Conservation (phyloP, 2,329 filamentous ascomycete species). For the Alternaria triticimaculans region DNA sequence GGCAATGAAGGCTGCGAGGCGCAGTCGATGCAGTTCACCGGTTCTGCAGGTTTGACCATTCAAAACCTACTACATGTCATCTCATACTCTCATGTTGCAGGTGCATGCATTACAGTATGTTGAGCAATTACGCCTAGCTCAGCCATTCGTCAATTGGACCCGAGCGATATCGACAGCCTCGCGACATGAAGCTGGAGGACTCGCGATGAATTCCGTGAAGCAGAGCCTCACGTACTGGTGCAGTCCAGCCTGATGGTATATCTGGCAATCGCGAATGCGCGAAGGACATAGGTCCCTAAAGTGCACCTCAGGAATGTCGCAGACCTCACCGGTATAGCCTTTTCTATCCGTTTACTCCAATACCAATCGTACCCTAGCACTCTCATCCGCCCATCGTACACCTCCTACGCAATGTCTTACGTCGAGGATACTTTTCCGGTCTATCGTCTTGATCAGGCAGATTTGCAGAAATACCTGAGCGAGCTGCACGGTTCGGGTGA, state of each 20-base stretch:
- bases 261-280: background rate
- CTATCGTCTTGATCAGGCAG: constrained; percentile 10
- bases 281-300: background rate
- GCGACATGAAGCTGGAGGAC: background rate
- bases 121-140: background rate
- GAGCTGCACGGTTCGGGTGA: constrained; percentile 12
- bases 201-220: background rate
- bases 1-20: background rate
- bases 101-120: background rate
- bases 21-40: background rate
- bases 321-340: background rate
- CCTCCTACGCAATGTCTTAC: background rate
- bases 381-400: background rate
- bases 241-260: background rate
- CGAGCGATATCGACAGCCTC: background rate
- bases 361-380: background rate
- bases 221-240: background rate
- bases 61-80: background rate
- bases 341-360: background rate
- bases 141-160: background rate
- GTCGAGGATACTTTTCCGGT: constrained; percentile 16
- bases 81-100: background rate
- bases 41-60: background rate
- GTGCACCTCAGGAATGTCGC: background rate
- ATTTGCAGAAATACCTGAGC: constrained; percentile 14